These are phyloP conservation scores for Zangia roseola DNA, from an alignment of 768 basidiomycete genomes.

Conservation along the genomic window DNA sequence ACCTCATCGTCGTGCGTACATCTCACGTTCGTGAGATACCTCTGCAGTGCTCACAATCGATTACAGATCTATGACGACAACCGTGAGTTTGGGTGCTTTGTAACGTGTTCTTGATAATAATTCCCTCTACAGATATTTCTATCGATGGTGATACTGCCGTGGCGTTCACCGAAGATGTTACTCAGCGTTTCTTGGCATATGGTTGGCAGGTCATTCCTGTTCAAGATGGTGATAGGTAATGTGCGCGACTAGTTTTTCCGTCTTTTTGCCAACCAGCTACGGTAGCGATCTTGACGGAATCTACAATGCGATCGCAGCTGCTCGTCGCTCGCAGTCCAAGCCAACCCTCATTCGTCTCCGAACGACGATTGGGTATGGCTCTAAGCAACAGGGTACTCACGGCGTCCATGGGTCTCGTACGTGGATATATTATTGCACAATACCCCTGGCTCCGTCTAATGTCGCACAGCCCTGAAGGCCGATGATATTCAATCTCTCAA, in stretches of 20 bases:
- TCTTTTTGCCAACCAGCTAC: slow-evolving; percentile 9
- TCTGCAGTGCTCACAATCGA: slow-evolving; percentile 16
- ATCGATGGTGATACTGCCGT: slow-evolving; percentile 92
- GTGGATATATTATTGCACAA: slow-evolving; percentile 32
- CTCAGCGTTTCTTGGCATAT: slow-evolving; percentile 83
- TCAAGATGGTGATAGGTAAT: slow-evolving; percentile 73
- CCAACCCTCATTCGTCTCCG: slow-evolving; percentile 84
- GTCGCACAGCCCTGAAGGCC: slow-evolving; percentile 73
- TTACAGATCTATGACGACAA: slow-evolving; percentile 91
- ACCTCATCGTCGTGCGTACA: slow-evolving; percentile 79
- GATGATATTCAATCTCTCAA: slow-evolving; percentile 87
- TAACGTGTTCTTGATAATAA: slow-evolving; percentile 1
- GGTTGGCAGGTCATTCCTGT: slow-evolving; percentile 93
- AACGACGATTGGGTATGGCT: slow-evolving; percentile 94
- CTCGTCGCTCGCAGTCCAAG: slow-evolving; percentile 72
- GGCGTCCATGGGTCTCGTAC: slow-evolving; percentile 91
- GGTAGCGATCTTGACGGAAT: slow-evolving; percentile 74
- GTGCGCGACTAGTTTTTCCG: slow-evolving; percentile 8
- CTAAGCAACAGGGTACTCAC: slow-evolving; percentile 89
- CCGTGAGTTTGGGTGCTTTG: slow-evolving; percentile 49
- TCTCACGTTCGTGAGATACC: slow-evolving; percentile 11
- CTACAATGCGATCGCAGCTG: slow-evolving; percentile 74
- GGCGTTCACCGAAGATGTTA: slow-evolving; percentile 94
- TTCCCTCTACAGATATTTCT: slow-evolving; percentile 68
- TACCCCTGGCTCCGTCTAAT: slow-evolving; percentile 5